These are phyloP conservation scores for Wallacemonas sp. DNA, from an alignment of 208 protist species.

Conservation along the genomic window DNA sequence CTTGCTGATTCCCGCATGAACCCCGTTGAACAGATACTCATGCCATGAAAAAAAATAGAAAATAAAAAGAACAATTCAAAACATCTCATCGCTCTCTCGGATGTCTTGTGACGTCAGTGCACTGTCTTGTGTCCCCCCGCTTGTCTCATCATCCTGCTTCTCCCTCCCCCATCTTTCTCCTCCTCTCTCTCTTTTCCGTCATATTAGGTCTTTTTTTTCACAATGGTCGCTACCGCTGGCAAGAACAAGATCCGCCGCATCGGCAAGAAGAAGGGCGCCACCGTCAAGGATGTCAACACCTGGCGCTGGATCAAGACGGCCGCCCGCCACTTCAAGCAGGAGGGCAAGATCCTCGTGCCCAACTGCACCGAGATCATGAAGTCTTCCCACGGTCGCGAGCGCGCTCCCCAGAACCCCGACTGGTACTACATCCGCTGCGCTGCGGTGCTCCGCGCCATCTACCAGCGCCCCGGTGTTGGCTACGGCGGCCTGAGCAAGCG, in stretches of 20 bases:
- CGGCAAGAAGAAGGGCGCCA: constrained; percentile 90
- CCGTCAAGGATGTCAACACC: constrained; percentile 94
- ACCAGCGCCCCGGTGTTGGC: constrained; percentile 94
- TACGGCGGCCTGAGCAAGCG: constrained; percentile 93
- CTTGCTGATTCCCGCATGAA: not conserved
- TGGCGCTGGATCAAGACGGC: constrained; percentile 96
- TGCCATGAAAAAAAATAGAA: no score
- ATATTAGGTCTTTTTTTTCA: constrained; percentile 12
- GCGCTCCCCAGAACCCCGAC: constrained; percentile 96
- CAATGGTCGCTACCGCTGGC: constrained; percentile 41
- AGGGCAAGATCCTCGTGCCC: constrained; percentile 94
- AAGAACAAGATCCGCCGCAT: constrained; percentile 86
- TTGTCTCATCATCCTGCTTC: not conserved
- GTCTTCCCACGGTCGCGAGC: constrained; percentile 95
- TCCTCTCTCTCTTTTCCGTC: constrained; percentile 10
- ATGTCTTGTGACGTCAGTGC: not conserved
- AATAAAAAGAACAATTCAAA: no score
- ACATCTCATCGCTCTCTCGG: no score
- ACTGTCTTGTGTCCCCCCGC: not conserved
- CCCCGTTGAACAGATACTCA: not conserved
- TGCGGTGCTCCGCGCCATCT: constrained; percentile 96
- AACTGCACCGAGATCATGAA: constrained; percentile 98
- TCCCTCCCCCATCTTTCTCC: not conserved
- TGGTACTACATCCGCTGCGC: constrained; percentile 98
- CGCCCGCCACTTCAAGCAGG: constrained; percentile 96